Percentiles rank a stretch among this genome's conserved stretches.
These are phyloP conservation scores for Neonectria coccinea DNA, from an alignment of 2,329 filamentous ascomycete genomes.

Conservation along the genomic window DNA sequence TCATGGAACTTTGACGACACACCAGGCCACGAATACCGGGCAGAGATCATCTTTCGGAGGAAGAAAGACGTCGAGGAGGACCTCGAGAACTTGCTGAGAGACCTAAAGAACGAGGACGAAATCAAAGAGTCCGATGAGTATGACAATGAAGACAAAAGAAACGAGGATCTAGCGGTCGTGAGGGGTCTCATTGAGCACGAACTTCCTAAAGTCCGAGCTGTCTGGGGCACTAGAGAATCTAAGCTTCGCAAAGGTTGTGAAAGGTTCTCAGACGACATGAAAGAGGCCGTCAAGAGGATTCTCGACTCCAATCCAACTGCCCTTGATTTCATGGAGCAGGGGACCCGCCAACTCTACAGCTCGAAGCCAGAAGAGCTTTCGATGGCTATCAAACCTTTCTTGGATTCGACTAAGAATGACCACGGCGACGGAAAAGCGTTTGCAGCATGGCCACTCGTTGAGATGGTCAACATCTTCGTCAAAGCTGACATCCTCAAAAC, in stretches of 20 bases:
- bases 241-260: conserved; percentile 7
- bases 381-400: conserved; percentile 40
- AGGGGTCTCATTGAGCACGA: conserved; percentile 25
- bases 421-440: conserved; percentile 28
- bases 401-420: conserved; percentile 38
- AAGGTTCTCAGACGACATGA: no score
- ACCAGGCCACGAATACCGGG: conserved; percentile 32
- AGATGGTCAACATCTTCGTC: conserved; percentile 55
- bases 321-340: conserved; percentile 4
- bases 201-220: conserved; percentile 38
- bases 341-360: conserved; percentile 11
- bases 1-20: conserved; percentile 43
- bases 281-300: no score
- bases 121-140: conserved; percentile 10
- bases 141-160: conserved; percentile 28
- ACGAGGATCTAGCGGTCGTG: neutral
- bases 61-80: conserved; percentile 25
- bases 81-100: conserved; percentile 34
- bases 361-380: conserved; percentile 22
- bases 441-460: conserved; percentile 53
- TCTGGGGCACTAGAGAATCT: conserved; percentile 37
- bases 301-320: conserved; percentile 28
- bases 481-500: conserved; percentile 59
- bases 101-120: conserved; percentile 8
- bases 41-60: conserved; percentile 40